Conservation (phyloP, 2,329 filamentous ascomycete genomes). For the Chrysoporthe austroafricana region DNA sequence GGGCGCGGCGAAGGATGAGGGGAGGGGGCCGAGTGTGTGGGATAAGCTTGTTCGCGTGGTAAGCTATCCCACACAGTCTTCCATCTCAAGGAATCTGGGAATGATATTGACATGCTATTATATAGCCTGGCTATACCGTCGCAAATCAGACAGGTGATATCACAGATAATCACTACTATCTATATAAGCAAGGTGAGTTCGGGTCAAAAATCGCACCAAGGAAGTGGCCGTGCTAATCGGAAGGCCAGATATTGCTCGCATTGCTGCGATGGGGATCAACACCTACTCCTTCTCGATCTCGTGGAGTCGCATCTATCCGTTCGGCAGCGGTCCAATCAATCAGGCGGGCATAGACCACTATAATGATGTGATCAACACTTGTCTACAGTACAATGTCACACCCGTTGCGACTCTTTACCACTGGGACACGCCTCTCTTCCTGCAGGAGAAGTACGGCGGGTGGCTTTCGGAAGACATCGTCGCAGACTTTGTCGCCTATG, state of each 20-base stretch:
- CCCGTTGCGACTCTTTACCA: constrained; percentile 23
- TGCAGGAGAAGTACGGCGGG: constrained; percentile 22
- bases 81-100: no score
- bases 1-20: constrained; percentile 23
- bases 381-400: constrained; percentile 22
- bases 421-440: constrained; percentile 24
- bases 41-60: constrained; percentile 17
- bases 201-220: no score
- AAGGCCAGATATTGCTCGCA: constrained; percentile 18
- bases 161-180: constrained; percentile 24
- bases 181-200: constrained; percentile 25
- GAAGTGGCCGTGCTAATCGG: not conserved
- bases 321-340: constrained; percentile 23
- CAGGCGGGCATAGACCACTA: constrained; percentile 25
- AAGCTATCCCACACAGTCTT: not conserved
- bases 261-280: constrained; percentile 25
- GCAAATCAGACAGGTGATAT: constrained; percentile 21
- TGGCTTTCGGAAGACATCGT: constrained; percentile 26
- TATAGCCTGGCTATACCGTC: constrained; percentile 18
- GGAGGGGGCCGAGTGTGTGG: constrained; percentile 19
- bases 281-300: constrained; percentile 27
- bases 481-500: constrained; percentile 24
- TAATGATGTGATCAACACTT: constrained; percentile 25
- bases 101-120: not conserved
- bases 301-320: constrained; percentile 26